phyloP scores from a whole-genome alignment of 139 green algal genomes.

The Deuterostichococcus epilithicus region DNA sequence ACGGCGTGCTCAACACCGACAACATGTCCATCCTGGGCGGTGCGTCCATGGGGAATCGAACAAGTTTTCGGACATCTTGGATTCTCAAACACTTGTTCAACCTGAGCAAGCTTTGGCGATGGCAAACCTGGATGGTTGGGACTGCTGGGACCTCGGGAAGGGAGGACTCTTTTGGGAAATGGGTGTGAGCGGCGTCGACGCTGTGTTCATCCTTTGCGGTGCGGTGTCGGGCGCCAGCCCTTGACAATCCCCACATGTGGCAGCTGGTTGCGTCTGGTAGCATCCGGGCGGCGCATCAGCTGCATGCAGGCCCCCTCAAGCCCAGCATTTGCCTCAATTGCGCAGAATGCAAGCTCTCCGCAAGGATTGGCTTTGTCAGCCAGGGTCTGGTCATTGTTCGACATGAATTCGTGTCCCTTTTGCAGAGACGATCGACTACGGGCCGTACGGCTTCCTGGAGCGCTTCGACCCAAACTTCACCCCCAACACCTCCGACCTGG shows the following conservation, averaged over 20 bases:
- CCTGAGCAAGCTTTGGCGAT: background rate
- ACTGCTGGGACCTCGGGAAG: too few species aligned
- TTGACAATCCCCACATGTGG: too few species aligned
- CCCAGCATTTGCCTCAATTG: background rate
- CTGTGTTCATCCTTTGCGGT: too few species aligned
- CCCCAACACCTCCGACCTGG: conserved; percentile 90
- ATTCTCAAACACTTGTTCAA: too few species aligned
- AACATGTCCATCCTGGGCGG: conserved; percentile 87
- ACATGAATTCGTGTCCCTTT: conserved; percentile 1
- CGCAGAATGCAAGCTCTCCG: background rate
- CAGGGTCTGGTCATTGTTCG: background rate
- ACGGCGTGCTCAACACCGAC: conserved; percentile 96
- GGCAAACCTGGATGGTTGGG: background rate
- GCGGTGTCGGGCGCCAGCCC: too few species aligned
- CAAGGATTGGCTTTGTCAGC: background rate
- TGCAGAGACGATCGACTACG: conserved; percentile 29
- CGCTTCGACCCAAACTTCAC: conserved; percentile 89
- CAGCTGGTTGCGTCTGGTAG: too few species aligned
- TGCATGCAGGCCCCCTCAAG: too few species aligned
- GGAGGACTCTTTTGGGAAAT: too few species aligned
- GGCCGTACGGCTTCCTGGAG: conserved; percentile 81
- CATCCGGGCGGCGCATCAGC: too few species aligned
- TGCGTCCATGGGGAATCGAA: too few species aligned
- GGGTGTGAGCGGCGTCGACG: too few species aligned
- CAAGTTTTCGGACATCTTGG: too few species aligned